These are phyloP conservation scores for Pythium vanterpoolii DNA, from an alignment of 352 stramenopile species.

Conservation along the genomic window DNA sequence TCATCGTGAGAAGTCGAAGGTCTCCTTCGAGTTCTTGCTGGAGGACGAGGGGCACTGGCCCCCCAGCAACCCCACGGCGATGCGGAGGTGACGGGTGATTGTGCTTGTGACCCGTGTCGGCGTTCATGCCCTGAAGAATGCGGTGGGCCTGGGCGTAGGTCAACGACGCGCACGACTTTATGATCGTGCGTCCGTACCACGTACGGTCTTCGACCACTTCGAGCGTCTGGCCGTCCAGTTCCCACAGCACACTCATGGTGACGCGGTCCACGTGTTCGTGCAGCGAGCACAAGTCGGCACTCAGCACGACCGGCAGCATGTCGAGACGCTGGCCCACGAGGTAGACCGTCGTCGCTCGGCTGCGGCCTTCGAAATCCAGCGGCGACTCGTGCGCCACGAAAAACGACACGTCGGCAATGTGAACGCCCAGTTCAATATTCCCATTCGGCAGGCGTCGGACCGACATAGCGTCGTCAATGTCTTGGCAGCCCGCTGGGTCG, in stretches of 20 bases:
- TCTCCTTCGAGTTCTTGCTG: constrained; percentile 55
- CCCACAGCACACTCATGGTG: constrained; percentile 91
- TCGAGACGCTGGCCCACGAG: constrained; percentile 93
- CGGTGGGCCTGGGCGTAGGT: constrained; percentile 84
- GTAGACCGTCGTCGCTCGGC: constrained; percentile 95
- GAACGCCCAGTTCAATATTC: constrained; percentile 93
- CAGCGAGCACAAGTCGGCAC: constrained; percentile 89
- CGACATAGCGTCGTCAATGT: constrained; percentile 91
- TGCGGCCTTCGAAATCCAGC: constrained; percentile 93
- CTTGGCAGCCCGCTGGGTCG: constrained; percentile 84
- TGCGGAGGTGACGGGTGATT: too few species aligned
- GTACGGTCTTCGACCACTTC: constrained; percentile 52
- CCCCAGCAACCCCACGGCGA: constrained; percentile 54
- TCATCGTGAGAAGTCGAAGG: constrained; percentile 56
- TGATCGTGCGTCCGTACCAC: constrained; percentile 93
- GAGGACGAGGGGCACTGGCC: constrained; percentile 49
- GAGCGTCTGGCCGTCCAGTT: constrained; percentile 70
- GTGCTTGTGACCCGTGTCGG: constrained; percentile 44
- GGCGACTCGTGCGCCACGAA: constrained; percentile 95
- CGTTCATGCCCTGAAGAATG: constrained; percentile 60
- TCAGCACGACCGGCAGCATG: constrained; percentile 91
- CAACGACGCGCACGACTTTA: constrained; percentile 92
- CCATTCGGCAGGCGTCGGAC: constrained; percentile 72
- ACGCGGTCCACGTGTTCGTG: constrained; percentile 88
- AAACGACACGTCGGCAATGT: constrained; percentile 99